Evolutionary conservation across 331 rosid genomes (phyloP).

Genomic region (Quercus tomentella): DNA sequence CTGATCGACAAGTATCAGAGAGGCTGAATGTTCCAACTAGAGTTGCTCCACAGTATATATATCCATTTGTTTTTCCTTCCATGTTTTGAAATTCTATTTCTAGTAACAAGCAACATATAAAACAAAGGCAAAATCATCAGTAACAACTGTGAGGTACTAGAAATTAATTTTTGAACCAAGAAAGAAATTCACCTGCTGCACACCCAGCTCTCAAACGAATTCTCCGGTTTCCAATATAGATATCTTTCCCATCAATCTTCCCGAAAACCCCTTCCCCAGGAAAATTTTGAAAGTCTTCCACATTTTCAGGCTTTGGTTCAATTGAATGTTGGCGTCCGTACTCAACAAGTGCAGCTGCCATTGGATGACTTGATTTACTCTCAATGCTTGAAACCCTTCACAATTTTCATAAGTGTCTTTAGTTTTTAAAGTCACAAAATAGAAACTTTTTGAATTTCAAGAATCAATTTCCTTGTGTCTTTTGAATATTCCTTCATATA

Average conservation of each 20-base stretch:
- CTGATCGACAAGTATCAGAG: slow-evolving; percentile 73
- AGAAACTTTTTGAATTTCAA: neutral
- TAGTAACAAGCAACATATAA: too few relatives aligned
- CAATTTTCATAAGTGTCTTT: too few relatives aligned
- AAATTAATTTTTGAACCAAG: too few relatives aligned
- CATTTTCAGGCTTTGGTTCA: slow-evolving; percentile 67
- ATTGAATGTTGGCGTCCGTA: slow-evolving; percentile 57
- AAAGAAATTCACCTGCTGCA: slow-evolving; percentile 43
- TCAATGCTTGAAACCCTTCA: slow-evolving; percentile 89
- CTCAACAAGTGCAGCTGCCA: slow-evolving; percentile 72
- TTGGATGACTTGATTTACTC: slow-evolving; percentile 94
- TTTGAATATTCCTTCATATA: too few relatives aligned
- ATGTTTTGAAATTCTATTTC: neutral
- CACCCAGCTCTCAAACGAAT: slow-evolving; percentile 63
- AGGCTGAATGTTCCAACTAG: slow-evolving; percentile 57
- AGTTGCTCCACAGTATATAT: slow-evolving; percentile 48
- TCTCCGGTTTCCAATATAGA: slow-evolving; percentile 71
- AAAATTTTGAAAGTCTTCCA: slow-evolving; percentile 65
- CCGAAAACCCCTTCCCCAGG: slow-evolving; percentile 91
- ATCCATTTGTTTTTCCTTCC: slow-evolving; percentile 67
- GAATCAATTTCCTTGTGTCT: too few relatives aligned
- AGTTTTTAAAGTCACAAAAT: neutral
- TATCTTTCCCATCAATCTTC: slow-evolving; percentile 51
- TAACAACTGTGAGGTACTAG: too few relatives aligned
- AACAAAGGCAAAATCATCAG: too few relatives aligned